phyloP scores from a whole-genome alignment of 2,329 filamentous ascomycete species.

The Pseudophaeomoniella oleicola region DNA sequence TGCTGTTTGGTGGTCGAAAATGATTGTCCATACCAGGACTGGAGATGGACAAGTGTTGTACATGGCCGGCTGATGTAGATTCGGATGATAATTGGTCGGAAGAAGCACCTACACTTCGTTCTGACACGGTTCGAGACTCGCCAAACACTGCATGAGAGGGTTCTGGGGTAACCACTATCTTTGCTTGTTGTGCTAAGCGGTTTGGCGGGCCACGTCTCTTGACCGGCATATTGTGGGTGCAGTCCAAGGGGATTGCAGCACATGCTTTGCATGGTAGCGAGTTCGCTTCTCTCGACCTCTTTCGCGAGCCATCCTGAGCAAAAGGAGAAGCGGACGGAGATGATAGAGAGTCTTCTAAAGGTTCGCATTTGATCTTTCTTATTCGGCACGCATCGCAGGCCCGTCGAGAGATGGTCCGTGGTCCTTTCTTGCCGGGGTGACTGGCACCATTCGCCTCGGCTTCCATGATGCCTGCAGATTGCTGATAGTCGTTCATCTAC shows the following conservation, averaged over 20 bases:
- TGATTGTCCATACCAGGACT: not conserved
- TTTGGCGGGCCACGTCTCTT: conserved; percentile 1
- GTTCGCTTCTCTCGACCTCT: not conserved
- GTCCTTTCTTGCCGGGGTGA: too few relatives aligned
- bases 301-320: not conserved
- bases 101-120: not conserved
- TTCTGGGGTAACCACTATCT: not conserved
- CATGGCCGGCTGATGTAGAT: not conserved
- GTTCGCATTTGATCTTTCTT: conserved; percentile 1
- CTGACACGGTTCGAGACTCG: not conserved
- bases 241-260: not conserved
- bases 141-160: not conserved
- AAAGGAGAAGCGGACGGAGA: not conserved
- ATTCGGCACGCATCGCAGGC: conserved; percentile 3
- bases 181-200: not conserved
- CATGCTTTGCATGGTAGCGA: conserved; percentile 1
- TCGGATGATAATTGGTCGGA: not conserved
- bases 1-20: not conserved
- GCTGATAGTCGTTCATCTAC: too few relatives aligned
- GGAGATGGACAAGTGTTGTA: not conserved
- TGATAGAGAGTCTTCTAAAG: not conserved
- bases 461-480: too few relatives aligned
- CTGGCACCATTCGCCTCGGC: too few relatives aligned
- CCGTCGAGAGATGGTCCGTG: not conserved
- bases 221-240: conserved; percentile 2